phyloP scores from a whole-genome alignment of 345 rosid genomes.

The Gossypium stocksii region DNA sequence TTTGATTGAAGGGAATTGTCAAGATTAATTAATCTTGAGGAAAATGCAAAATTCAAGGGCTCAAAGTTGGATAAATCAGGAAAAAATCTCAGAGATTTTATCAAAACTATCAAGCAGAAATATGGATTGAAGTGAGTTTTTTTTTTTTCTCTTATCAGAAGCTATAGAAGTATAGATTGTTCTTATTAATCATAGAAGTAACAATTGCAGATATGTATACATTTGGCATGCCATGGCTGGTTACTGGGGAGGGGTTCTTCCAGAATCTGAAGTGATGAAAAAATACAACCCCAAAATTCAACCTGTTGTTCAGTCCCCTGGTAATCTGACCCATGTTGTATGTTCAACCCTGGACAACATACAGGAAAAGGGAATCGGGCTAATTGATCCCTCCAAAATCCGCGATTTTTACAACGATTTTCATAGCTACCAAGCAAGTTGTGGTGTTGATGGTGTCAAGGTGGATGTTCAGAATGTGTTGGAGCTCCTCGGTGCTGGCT shows the following conservation, averaged over 20 bases:
- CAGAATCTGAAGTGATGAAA: constrained; percentile 42
- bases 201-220: constrained; percentile 40
- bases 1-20: constrained; percentile 3
- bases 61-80: constrained; percentile 24
- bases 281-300: constrained; percentile 42
- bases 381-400: constrained; percentile 35
- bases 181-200: neutral
- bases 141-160: neutral
- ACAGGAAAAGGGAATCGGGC: constrained; percentile 34
- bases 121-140: constrained; percentile 34
- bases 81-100: constrained; percentile 31
- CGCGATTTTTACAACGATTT: constrained; percentile 41
- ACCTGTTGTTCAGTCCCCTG: constrained; percentile 42
- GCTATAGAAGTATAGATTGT: neutral
- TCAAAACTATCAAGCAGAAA: constrained; percentile 31
- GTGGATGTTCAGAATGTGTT: constrained; percentile 41
- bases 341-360: constrained; percentile 29
- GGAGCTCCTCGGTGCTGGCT: constrained; percentile 50
- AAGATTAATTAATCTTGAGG: constrained; percentile 43
- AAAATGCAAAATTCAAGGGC: constrained; percentile 41
- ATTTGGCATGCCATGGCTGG: constrained; percentile 57
- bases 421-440: constrained; percentile 33
- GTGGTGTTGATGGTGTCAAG: constrained; percentile 47
- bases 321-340: constrained; percentile 25
- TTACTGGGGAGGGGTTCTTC: constrained; percentile 60